Conservation (phyloP, 176 grass and related monocot genomes). For the Eleusine coracana region DNA sequence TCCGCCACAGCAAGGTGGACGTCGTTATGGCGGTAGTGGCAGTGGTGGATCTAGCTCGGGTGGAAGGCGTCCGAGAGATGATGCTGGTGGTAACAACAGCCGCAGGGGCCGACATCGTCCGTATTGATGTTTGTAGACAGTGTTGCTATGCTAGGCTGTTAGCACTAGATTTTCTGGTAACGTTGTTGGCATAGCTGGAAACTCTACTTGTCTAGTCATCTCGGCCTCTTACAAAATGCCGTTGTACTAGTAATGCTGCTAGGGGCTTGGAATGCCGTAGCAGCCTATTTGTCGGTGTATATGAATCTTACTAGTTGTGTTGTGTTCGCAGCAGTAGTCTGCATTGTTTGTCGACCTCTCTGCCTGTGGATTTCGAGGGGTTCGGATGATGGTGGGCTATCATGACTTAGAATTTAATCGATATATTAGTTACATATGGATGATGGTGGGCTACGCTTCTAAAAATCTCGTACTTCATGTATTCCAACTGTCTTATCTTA, state of each 20-base stretch:
- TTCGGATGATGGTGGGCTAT: too few relatives aligned
- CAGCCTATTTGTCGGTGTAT: neutral
- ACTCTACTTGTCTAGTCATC: neutral
- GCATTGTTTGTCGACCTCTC: too few relatives aligned
- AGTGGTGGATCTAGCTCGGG: constrained; percentile 23
- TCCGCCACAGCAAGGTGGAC: constrained; percentile 23
- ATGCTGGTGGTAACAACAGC: constrained; percentile 30
- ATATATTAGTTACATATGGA: too few relatives aligned
- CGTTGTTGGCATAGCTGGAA: neutral
- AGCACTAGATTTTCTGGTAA: neutral
- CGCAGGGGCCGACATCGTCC: constrained; percentile 47
- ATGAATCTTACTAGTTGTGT: neutral
- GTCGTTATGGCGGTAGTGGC: neutral
- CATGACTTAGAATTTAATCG: too few relatives aligned
- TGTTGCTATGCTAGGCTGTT: too few relatives aligned
- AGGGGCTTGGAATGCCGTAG: neutral
- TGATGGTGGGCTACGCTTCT: too few relatives aligned
- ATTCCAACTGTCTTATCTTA: too few relatives aligned
- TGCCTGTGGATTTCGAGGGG: too few relatives aligned
- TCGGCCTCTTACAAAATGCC: neutral
- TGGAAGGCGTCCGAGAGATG: constrained; percentile 37
- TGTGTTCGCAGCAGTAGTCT: neutral
- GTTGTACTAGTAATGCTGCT: neutral
- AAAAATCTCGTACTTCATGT: too few relatives aligned
- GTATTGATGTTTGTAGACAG: constrained; percentile 20